Conservation (phyloP, 31 red algal species). For the Porphyra umbilicalis region DNA sequence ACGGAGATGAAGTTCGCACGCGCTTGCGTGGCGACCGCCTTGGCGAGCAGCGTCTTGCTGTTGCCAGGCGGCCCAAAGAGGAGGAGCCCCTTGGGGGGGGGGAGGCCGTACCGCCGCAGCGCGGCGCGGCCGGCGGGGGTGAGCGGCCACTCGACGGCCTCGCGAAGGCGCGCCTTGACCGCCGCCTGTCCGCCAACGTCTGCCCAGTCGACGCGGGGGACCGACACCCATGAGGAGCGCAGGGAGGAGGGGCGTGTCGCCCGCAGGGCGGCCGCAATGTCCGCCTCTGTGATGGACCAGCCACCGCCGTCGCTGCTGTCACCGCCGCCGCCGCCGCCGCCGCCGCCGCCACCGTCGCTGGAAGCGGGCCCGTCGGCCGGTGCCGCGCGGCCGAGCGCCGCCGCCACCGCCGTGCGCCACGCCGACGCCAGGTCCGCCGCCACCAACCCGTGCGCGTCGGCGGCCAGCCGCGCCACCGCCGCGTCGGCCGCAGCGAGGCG, state of each 20-base stretch:
- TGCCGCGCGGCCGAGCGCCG: slow-evolving; percentile 7
- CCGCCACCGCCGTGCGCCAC: slow-evolving; percentile 50
- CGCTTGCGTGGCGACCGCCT: slow-evolving; percentile 74
- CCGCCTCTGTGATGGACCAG: neutral
- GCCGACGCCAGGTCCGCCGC: slow-evolving; percentile 65
- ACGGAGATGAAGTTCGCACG: slow-evolving; percentile 69
- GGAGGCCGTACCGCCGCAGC: slow-evolving; percentile 21
- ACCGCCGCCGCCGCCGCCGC: neutral
- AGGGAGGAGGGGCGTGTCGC: slow-evolving; percentile 44
- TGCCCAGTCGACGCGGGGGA: slow-evolving; percentile 47
- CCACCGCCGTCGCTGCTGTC: neutral
- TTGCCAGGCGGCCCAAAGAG: slow-evolving; percentile 87
- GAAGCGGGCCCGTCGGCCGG: neutral
- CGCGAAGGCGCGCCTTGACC: slow-evolving; percentile 52
- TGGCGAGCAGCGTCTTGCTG: slow-evolving; percentile 88
- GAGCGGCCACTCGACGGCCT: slow-evolving; percentile 71
- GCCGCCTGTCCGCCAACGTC: slow-evolving; percentile 83
- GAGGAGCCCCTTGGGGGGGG: slow-evolving; percentile 40
- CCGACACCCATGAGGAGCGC: slow-evolving; percentile 46
- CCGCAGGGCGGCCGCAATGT: slow-evolving; percentile 28
- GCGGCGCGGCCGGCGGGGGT: slow-evolving; percentile 10
- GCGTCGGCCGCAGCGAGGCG: slow-evolving; percentile 15
- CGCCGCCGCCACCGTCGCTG: neutral
- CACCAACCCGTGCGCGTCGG: slow-evolving; percentile 60
- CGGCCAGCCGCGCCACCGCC: slow-evolving; percentile 16